phyloP scores from a whole-genome alignment of 331 rosid species.

The Rhamnella rubrinervis region DNA sequence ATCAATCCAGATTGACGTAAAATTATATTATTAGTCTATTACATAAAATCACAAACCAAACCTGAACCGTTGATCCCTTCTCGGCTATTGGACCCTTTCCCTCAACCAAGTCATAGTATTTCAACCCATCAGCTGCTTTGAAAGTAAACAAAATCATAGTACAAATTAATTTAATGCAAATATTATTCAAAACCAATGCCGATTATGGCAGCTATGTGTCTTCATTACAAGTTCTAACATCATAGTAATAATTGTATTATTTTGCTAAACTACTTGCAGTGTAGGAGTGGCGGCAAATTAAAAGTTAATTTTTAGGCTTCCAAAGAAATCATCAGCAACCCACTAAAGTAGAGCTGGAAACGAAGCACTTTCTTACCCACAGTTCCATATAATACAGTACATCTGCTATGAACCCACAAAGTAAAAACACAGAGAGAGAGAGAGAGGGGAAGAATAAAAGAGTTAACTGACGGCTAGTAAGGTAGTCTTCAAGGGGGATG shows the following conservation, averaged over 20 bases:
- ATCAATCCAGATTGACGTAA: no score
- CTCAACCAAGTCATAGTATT: conserved; percentile 78
- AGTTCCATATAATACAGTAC: no score
- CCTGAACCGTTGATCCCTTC: conserved; percentile 80
- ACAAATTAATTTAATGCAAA: background rate
- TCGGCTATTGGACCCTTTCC: conserved; percentile 79
- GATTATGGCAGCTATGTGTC: no score
- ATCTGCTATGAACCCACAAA: background rate
- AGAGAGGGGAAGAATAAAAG: conserved; percentile 18
- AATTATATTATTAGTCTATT: no score
- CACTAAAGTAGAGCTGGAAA: background rate
- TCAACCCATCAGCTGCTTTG: conserved; percentile 71
- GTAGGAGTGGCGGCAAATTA: no score
- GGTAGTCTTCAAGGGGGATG: conserved; percentile 69
- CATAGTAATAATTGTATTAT: no score
- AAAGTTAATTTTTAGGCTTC: no score
- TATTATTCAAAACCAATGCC: background rate
- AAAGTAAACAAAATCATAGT: conserved; percentile 13
- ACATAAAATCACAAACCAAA: conserved; percentile 13
- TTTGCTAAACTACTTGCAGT: no score
- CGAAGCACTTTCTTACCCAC: background rate
- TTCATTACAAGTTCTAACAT: no score
- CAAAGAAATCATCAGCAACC: no score
- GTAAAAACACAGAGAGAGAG: background rate
- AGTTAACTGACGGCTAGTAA: conserved; percentile 43